These are phyloP conservation scores for Mortierella sp. DNA, from an alignment of 371 early-diverging fungal species.

Conservation along the genomic window DNA sequence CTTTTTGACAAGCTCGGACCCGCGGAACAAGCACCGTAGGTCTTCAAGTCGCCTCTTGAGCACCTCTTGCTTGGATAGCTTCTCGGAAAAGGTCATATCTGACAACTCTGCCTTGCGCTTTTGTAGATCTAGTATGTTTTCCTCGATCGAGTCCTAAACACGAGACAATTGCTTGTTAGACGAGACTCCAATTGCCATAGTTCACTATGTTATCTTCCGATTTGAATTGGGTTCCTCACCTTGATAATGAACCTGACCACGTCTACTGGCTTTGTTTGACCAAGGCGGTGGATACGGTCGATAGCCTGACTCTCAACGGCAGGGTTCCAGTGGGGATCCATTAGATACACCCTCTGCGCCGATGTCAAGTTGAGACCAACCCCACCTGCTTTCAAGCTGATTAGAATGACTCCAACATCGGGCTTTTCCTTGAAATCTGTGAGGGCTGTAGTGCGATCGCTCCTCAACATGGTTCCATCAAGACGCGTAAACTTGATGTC, in stretches of 20 bases:
- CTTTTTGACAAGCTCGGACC: constrained; percentile 48
- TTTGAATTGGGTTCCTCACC: constrained; percentile 19
- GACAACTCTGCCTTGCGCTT: constrained; percentile 49
- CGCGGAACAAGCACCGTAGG: constrained; percentile 41
- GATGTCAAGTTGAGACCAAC: constrained; percentile 90
- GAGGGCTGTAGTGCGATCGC: constrained; percentile 69
- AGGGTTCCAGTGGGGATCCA: constrained; percentile 72
- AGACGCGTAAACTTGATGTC: constrained; percentile 65
- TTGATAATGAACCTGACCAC: constrained; percentile 61
- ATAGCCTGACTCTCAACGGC: constrained; percentile 85
- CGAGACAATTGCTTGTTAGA: constrained; percentile 54
- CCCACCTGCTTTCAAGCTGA: constrained; percentile 88
- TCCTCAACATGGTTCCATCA: constrained; percentile 77
- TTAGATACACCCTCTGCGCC: constrained; percentile 79
- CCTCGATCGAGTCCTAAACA: constrained; percentile 60
- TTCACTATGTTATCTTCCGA: not conserved
- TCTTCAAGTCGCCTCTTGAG: constrained; percentile 52
- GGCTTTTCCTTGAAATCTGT: constrained; percentile 57
- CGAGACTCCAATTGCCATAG: constrained; percentile 2
- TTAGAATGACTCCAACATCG: constrained; percentile 75
- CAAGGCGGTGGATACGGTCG: constrained; percentile 81
- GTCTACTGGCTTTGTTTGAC: constrained; percentile 62
- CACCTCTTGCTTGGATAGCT: constrained; percentile 50
- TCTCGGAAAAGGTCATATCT: constrained; percentile 53
- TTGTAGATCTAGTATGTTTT: constrained; percentile 50